A percentile compares a stretch with the other conserved stretches of the same genome.
Evolutionary conservation across 2,329 filamentous ascomycete genomes (phyloP).

Genomic region (Orbilia oligospora): DNA sequence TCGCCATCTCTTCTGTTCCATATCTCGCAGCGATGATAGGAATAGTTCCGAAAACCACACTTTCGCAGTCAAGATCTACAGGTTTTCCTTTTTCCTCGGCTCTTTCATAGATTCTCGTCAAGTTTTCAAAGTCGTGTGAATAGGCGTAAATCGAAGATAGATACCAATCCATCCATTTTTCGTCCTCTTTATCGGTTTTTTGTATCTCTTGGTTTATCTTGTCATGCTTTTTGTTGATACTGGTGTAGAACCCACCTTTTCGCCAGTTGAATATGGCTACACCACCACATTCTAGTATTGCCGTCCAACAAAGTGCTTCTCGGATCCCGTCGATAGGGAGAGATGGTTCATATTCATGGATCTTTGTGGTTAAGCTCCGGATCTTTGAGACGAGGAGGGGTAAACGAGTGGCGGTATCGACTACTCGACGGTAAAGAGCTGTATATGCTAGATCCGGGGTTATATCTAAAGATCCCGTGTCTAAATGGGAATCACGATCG

Average conservation of each 20-base stretch:
- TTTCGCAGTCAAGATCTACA: constrained; percentile 4
- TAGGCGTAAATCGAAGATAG: constrained; percentile 20
- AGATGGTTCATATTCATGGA: constrained; percentile 18
- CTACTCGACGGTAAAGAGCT: constrained; percentile 35
- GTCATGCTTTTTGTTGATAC: constrained; percentile 30
- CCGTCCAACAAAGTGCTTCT: constrained; percentile 19
- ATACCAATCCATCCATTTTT: constrained; percentile 29
- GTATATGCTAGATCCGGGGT: constrained; percentile 32
- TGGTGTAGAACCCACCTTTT: not conserved
- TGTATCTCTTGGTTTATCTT: not conserved
- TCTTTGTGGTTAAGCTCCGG: constrained; percentile 12
- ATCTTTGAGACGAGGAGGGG: constrained; percentile 33
- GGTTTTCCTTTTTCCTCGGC: constrained; percentile 1
- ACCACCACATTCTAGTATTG: not conserved
- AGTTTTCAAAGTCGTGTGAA: constrained; percentile 16
- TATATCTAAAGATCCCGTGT: constrained; percentile 4
- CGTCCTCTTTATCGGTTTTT: not conserved
- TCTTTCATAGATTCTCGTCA: constrained; percentile 18
- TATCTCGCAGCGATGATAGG: constrained; percentile 19
- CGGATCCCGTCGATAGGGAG: constrained; percentile 16
- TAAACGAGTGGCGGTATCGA: constrained; percentile 27
- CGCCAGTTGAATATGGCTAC: constrained; percentile 37
- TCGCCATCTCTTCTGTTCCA: constrained; percentile 21
- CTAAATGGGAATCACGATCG: constrained; percentile 12
- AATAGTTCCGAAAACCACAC: constrained; percentile 24